These are phyloP conservation scores for Agastache rugosa DNA, from an alignment of 257 asterid genomes.

Conservation along the genomic window DNA sequence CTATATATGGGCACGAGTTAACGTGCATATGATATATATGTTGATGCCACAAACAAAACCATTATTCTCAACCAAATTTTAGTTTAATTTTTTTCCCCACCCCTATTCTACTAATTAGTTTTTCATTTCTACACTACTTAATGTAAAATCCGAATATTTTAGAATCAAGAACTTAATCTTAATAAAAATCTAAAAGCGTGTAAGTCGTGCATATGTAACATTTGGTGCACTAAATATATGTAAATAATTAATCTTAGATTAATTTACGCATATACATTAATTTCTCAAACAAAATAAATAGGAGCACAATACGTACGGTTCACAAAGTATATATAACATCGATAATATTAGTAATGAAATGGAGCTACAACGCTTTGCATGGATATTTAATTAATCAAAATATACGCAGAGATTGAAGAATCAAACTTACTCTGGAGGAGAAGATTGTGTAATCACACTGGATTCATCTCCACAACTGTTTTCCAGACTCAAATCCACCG, in stretches of 20 bases:
- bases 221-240: too few species aligned
- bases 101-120: too few species aligned
- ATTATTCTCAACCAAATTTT: too few species aligned
- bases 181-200: too few species aligned
- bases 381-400: background rate
- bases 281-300: background rate
- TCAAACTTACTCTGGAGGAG: conserved; percentile 55
- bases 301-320: background rate
- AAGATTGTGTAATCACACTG: conserved; percentile 36
- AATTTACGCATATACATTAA: background rate
- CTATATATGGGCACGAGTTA: too few species aligned
- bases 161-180: background rate
- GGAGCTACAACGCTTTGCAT: conserved; percentile 20
- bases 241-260: background rate
- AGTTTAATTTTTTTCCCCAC: too few species aligned
- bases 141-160: too few species aligned
- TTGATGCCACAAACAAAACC: background rate
- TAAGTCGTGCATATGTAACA: too few species aligned
- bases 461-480: conserved; percentile 34
- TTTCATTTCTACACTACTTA: too few species aligned
- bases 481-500: conserved; percentile 46
- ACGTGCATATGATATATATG: background rate
- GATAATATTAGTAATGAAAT: too few species aligned
- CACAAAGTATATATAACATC: background rate
- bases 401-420: background rate